phyloP scores from a whole-genome alignment of 2,329 filamentous ascomycete genomes.

The Dactylellina parvicollis region DNA sequence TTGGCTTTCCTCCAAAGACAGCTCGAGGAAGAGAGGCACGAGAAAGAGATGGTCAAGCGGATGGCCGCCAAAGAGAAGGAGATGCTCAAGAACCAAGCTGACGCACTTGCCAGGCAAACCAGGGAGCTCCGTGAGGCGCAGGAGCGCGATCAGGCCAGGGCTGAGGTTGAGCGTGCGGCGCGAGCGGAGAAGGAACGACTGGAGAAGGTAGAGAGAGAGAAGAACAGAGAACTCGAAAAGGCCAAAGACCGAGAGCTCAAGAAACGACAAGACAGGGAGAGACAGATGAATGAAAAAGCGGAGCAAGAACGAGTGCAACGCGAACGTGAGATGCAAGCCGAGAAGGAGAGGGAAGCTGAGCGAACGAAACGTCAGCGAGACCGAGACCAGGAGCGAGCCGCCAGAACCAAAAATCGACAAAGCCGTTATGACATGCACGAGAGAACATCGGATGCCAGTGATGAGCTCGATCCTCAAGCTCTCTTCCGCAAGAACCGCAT shows the following conservation, averaged over 20 bases:
- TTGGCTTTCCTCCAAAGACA: conserved; percentile 43
- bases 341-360: conserved; percentile 40
- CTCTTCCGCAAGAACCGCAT: conserved; percentile 53
- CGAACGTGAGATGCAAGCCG: conserved; percentile 43
- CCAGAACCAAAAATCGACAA: conserved; percentile 31
- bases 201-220: conserved; percentile 38
- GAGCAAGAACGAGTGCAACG: conserved; percentile 51
- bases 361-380: conserved; percentile 43
- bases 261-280: conserved; percentile 44
- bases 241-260: conserved; percentile 44
- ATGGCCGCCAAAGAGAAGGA: conserved; percentile 48
- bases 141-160: conserved; percentile 51
- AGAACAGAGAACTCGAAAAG: conserved; percentile 41
- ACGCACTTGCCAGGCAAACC: conserved; percentile 37
- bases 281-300: conserved; percentile 43
- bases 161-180: conserved; percentile 47
- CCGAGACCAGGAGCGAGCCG: conserved; percentile 25
- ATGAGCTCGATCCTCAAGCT: conserved; percentile 43
- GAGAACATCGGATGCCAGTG: conserved; percentile 39
- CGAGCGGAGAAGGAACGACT: conserved; percentile 48
- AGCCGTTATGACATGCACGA: conserved; percentile 48
- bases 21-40: conserved; percentile 42
- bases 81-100: conserved; percentile 36
- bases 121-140: conserved; percentile 47
- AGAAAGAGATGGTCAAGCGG: conserved; percentile 46